Conservation (phyloP, 352 stramenopile genomes). For the Globisporangium orthogonon region DNA sequence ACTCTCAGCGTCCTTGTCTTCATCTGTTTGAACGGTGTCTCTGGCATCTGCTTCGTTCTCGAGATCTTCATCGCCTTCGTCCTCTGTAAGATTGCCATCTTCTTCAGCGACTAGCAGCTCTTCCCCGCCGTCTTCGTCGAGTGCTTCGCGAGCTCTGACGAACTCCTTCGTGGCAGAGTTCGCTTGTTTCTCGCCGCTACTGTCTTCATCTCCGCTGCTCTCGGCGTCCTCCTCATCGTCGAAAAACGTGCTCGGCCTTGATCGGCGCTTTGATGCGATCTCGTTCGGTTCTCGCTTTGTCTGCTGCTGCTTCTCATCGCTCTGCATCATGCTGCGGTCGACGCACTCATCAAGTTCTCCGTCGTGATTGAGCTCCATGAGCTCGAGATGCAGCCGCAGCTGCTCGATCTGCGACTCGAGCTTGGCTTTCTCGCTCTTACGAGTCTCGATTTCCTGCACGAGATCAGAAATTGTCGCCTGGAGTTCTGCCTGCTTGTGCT, state of each 20-base stretch:
- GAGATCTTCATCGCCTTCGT: slow-evolving; percentile 10
- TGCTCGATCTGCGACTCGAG: slow-evolving; percentile 67
- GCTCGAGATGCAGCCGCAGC: slow-evolving; percentile 44
- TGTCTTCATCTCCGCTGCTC: slow-evolving; percentile 19
- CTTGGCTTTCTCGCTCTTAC: slow-evolving; percentile 30
- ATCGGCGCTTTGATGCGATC: slow-evolving; percentile 5
- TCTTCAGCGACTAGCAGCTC: slow-evolving; percentile 1
- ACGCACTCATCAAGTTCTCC: background rate
- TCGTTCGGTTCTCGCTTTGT: background rate
- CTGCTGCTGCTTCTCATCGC: slow-evolving; percentile 7
- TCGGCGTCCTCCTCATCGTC: slow-evolving; percentile 14
- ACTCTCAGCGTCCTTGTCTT: slow-evolving; percentile 16
- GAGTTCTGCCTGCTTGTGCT: slow-evolving; percentile 15
- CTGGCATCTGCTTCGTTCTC: slow-evolving; percentile 3
- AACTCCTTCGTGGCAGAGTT: background rate
- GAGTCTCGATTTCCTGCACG: slow-evolving; percentile 27
- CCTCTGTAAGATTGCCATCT: background rate
- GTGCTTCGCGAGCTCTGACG: background rate
- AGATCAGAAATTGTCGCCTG: slow-evolving; percentile 22
- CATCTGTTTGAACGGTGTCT: background rate
- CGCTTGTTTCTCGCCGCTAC: slow-evolving; percentile 4
- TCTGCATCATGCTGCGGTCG: background rate
- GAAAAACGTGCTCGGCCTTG: slow-evolving; percentile 8
- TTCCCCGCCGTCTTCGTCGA: slow-evolving; percentile 3
- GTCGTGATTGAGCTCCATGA: slow-evolving; percentile 27